Evolutionary conservation across 768 basidiomycete species (phyloP), one percentile per base, ranked within the genome.

Genomic region (Daedaleopsis nitida): DNA sequence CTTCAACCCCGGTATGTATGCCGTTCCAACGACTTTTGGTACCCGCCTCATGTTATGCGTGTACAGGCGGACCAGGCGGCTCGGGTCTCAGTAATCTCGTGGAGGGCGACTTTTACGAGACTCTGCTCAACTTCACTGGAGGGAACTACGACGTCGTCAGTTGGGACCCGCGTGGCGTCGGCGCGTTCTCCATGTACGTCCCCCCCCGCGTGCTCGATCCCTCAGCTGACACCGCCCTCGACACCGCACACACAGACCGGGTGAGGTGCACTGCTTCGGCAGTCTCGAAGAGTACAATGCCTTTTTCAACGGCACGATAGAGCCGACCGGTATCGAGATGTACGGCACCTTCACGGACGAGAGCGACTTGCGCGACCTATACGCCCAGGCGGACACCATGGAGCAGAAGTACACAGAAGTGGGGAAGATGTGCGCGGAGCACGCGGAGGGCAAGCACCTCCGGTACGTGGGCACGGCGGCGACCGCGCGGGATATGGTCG

Each of bases 381-480:
- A 35, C 12, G 16, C 48, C 0, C 52, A 53, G 39, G 57, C 50
- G 5, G n/a, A 17, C 11, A 8, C 48, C 16, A 35, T 34, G 27
- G 27, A 57, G 35, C 17, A 56, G 17, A 52, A 35, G 19, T 52
- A 51, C 23, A 14, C 32, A 52, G 39, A 14, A 21, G 17, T 62
- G 60, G 21, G 23, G 23, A 8, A 32, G 6, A 42, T 23, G 8
- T 48, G n/a, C 32, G 50, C 13, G 3, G 7, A 44, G 16, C 16
- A 14, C n/a, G 38, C 55, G 21, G 39, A 45, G 27, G 27, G 27
- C 27, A 32, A 32, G 27, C 27, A 32, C 27, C 27, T 32, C 27
- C 27, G 27, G 17, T 63, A 63, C 27, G 16, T 61, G 1, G 59
- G 59, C 2, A 55, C 59, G 2, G 59, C 48, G 12, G 59, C 59